Percentiles rank a stretch among this genome's conserved stretches.
Evolutionary conservation across 805 yeast species (phyloP).

Genomic region (Candida khao-thaluensis): DNA sequence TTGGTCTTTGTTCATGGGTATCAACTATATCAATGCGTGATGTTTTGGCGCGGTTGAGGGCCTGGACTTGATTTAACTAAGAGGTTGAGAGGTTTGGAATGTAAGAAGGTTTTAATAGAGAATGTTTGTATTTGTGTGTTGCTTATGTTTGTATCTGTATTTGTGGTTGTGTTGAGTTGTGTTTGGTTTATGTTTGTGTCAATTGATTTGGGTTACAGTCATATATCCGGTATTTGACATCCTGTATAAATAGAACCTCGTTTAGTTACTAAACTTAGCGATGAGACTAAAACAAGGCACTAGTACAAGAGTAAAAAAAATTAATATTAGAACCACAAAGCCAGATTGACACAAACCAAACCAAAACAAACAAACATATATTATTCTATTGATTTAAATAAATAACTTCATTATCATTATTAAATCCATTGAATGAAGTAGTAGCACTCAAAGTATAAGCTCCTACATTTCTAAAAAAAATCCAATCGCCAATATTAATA

Average conservation of each 20-base stretch:
- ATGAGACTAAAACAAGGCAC: too few relatives aligned
- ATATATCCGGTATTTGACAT: too few relatives aligned
- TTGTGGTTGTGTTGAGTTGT: background rate
- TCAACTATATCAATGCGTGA: background rate
- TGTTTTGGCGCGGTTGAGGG: background rate
- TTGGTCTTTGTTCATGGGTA: background rate
- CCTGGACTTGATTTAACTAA: too few relatives aligned
- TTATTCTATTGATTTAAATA: slow-evolving; percentile 5
- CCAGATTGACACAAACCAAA: background rate
- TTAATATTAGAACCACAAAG: too few relatives aligned
- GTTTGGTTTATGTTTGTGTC: background rate
- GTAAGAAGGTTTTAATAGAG: too few relatives aligned
- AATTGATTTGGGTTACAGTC: too few relatives aligned
- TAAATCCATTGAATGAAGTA: slow-evolving; percentile 90
- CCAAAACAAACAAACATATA: slow-evolving; percentile 1
- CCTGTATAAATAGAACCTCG: too few relatives aligned
- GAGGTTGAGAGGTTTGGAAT: too few relatives aligned
- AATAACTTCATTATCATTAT: slow-evolving; percentile 54
- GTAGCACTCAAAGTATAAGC: slow-evolving; percentile 93
- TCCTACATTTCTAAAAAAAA: slow-evolving; percentile 78
- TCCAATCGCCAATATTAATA: slow-evolving; percentile 87
- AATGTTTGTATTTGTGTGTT: too few relatives aligned
- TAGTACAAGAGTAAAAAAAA: too few relatives aligned
- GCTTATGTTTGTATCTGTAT: too few relatives aligned
- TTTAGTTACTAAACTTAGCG: too few relatives aligned